These are phyloP conservation scores for Aspergillus hancockii DNA, from an alignment of 495 filamentous ascomycete species.

Conservation along the genomic window DNA sequence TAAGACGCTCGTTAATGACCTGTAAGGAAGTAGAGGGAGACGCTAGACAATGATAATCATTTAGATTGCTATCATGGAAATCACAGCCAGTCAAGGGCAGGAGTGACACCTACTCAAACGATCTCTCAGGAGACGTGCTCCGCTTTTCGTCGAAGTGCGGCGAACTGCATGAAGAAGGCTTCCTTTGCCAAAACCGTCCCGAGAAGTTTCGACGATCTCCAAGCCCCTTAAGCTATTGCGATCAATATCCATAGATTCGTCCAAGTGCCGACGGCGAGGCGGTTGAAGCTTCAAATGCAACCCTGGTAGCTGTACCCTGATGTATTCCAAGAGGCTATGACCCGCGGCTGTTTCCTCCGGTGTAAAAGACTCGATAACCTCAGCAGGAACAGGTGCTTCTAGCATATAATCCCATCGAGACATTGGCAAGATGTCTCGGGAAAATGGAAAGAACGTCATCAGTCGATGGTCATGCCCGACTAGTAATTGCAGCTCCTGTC, in stretches of 20 bases:
- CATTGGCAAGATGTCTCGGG: constrained; percentile 40
- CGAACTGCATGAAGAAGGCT: constrained; percentile 88
- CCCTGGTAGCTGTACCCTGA: constrained; percentile 73
- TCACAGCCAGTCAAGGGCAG: background rate
- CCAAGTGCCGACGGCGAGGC: constrained; percentile 66
- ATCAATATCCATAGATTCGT: constrained; percentile 87
- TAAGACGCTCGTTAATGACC: constrained; percentile 76
- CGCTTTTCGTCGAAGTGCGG: constrained; percentile 86
- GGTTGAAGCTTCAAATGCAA: constrained; percentile 83
- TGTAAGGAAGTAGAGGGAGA: constrained; percentile 82
- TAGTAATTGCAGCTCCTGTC: constrained; percentile 43
- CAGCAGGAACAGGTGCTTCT: constrained; percentile 58
- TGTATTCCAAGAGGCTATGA: constrained; percentile 76
- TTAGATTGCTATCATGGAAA: background rate
- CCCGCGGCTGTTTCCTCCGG: constrained; percentile 61
- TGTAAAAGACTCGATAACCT: constrained; percentile 43
- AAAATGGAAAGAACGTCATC: constrained; percentile 44
- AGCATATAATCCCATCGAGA: constrained; percentile 75
- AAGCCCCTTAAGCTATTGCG: constrained; percentile 85
- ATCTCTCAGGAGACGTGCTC: constrained; percentile 75
- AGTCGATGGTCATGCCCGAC: constrained; percentile 46
- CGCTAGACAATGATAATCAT: constrained; percentile 17
- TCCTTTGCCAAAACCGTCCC: constrained; percentile 71
- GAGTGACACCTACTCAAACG: constrained; percentile 65
- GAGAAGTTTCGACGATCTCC: constrained; percentile 82